Base-by-base conservation (phyloP, 441 rosid genomes). In the Adansonia rubrostipa region DNA sequence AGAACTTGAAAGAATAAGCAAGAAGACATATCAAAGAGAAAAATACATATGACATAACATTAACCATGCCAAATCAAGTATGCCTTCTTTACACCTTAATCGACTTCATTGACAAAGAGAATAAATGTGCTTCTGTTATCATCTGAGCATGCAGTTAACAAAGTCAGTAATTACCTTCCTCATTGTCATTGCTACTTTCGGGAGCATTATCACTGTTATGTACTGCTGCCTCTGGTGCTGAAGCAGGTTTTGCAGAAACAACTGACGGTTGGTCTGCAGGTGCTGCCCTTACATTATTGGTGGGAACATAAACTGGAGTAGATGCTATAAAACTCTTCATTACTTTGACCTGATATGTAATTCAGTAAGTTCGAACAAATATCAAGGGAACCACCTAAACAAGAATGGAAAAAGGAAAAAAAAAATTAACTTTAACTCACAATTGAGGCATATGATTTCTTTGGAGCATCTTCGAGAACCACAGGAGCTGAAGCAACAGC, bases 361-460 rank as follows among this genome's bases (percentile, higher is more conserved):
- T 33, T 71, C 33, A 61, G 20, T 17, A 75, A 33, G 47, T 15
- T 36, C 8, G 50, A 58, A 57, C 22, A 78, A 78, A 62, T 28
- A 54, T 63, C 61, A 68, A 67, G 75, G 50, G 2, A 36, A 33
- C 42, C 4, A 36, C 51, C 44, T 72, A 60, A 50, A 5, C 58
- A 78, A 42, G 56, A 15, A 28, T 40, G 20, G 45, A 0, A 71
- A 28, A 45, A 71, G 45, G 24, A 33, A 33, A 13, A 77, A 57
- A 47, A 74, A 4, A 6, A 57, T 51, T 20, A 74, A 24, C 58
- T 58, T 60, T 5, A 73, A 88, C 98, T 91, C 73, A 96, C 99
- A 50, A 94, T 86, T 69, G 97, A 89, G 72, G 99, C 99, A 86
- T 88, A 90, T 44, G 94, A 86, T 82, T 85, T 84, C 84, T 87